Conservation (phyloP, 768 basidiomycete species). For the Phaeotremella skinneri region DNA sequence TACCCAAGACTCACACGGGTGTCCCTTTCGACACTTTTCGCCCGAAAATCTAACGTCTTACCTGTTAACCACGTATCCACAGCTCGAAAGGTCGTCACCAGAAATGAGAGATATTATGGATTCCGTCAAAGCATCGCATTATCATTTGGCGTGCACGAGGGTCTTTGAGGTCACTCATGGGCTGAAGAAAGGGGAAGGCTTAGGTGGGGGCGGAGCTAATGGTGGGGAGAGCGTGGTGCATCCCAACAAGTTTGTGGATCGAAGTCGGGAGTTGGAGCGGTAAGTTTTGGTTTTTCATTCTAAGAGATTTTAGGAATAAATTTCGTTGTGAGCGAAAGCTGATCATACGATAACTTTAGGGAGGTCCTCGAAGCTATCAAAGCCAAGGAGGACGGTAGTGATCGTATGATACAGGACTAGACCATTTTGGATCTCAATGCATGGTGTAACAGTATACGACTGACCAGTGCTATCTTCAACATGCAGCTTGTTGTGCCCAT, state of each 20-base stretch:
- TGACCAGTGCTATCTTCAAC: no score
- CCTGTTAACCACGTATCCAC: constrained; percentile 54
- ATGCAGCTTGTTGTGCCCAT: no score
- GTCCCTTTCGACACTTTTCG: constrained; percentile 88
- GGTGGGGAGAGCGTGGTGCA: constrained; percentile 77
- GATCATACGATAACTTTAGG: constrained; percentile 8
- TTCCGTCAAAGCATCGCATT: constrained; percentile 74
- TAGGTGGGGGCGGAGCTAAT: constrained; percentile 61
- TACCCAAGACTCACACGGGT: constrained; percentile 72
- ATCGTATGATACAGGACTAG: constrained; percentile 21
- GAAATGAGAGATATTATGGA: constrained; percentile 81
- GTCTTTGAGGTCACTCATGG: constrained; percentile 94
- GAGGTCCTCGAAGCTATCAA: constrained; percentile 29
- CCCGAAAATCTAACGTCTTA: constrained; percentile 75
- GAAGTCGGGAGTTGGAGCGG: constrained; percentile 46
- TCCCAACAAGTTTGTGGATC: constrained; percentile 71
- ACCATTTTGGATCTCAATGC: no score
- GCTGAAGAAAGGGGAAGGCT: constrained; percentile 83
- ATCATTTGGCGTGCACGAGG: constrained; percentile 93
- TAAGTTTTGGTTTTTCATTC: constrained; percentile 19
- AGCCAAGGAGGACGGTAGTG: constrained; percentile 24
- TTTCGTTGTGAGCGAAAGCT: no score
- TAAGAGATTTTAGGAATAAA: background rate
- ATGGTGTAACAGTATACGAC: no score
- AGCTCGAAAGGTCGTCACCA: constrained; percentile 60